These are phyloP conservation scores for Sugiyamaella xylanicola DNA, from an alignment of 1,139 yeast species.

Conservation along the genomic window DNA sequence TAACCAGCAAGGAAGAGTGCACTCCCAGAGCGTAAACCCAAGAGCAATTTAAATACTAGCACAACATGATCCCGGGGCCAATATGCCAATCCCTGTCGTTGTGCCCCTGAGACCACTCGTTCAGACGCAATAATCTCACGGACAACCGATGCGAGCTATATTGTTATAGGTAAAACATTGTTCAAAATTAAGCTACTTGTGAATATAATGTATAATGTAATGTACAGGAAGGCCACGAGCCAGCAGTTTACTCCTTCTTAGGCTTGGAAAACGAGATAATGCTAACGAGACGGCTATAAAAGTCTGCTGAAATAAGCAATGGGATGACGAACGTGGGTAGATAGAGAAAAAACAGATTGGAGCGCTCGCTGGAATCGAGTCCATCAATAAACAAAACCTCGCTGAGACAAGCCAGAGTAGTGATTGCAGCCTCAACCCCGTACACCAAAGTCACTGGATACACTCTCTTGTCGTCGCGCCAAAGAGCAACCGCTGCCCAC, in stretches of 20 bases:
- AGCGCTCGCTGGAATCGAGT: constrained; percentile 43
- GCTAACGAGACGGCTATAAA: constrained; percentile 35
- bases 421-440: constrained; percentile 74
- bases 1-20: too few species aligned
- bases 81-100: too few species aligned
- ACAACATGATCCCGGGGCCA: too few species aligned
- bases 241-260: constrained; percentile 4
- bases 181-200: too few species aligned
- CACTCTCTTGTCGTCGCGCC: constrained; percentile 40
- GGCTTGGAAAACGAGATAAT: constrained; percentile 15
- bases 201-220: too few species aligned
- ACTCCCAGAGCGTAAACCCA: too few species aligned
- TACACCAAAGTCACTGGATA: constrained; percentile 62
- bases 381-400: constrained; percentile 39
- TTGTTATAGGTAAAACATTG: too few species aligned
- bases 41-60: too few species aligned
- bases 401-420: constrained; percentile 64
- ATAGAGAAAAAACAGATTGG: constrained; percentile 55
- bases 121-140: too few species aligned
- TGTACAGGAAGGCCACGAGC: too few species aligned
- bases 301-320: constrained; percentile 55
- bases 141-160: too few species aligned
- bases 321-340: constrained; percentile 73
- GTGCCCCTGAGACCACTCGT: too few species aligned
- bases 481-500: constrained; percentile 43